Conservation (phyloP, 2,329 filamentous ascomycete species). For the Penicillium verrucosum region DNA sequence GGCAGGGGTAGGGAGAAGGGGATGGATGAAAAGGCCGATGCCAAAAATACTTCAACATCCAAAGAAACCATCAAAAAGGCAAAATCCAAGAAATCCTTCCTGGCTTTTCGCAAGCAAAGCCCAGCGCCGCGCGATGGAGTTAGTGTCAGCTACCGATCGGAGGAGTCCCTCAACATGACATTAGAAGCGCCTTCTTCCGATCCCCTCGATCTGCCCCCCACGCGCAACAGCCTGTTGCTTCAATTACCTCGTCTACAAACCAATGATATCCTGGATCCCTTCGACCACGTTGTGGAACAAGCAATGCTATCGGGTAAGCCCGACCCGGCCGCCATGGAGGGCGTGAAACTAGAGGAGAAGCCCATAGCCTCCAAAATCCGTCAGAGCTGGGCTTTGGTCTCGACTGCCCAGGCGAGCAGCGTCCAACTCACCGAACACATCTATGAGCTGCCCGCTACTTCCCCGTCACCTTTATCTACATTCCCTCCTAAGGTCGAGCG, state of each 20-base stretch:
- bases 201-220: constrained; percentile 2
- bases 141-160: constrained; percentile 4
- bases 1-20: background rate
- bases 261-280: constrained; percentile 5
- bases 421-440: constrained; percentile 24
- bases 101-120: constrained; percentile 3
- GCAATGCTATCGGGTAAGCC: background rate
- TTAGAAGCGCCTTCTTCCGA: background rate
- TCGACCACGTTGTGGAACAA: constrained; percentile 8
- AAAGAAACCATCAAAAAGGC: background rate
- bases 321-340: background rate
- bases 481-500: constrained; percentile 5
- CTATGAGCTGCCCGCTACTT: constrained; percentile 34
- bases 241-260: constrained; percentile 25
- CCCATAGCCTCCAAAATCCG: constrained; percentile 11
- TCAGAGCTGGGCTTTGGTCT: constrained; percentile 13
- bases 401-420: constrained; percentile 21
- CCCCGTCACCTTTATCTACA: constrained; percentile 18
- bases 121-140: background rate
- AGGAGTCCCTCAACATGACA: background rate
- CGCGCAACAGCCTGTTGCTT: constrained; percentile 13
- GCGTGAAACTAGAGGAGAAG: background rate
- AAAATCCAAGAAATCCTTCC: constrained; percentile 3
- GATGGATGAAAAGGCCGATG: background rate
- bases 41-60: background rate